Base-by-base conservation (phyloP, 192 early-diverging fungal species). In the Thamnidium elegans region DNA sequence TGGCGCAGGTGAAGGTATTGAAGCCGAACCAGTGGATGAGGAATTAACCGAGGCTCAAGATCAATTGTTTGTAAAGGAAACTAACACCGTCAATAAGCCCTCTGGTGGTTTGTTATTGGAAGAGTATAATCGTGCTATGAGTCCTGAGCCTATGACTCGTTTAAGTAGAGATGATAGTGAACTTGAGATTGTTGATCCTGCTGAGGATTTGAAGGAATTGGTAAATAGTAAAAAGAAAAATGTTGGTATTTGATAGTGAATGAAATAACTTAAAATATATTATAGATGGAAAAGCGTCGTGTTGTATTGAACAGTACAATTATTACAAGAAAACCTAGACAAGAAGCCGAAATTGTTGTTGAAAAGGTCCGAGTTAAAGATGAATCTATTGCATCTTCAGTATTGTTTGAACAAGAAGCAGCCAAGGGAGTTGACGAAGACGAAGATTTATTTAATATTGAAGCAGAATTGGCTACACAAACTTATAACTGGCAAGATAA, bases 401-500 rank as follows among this genome's bases (percentile, higher is more conserved):
- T 78, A n/a, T 66, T 91, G 56, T 89, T 83, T 63, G 84, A 87
- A 68, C 79, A 87, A 36, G 88, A 93, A 65, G 81, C 87, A 23
- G 82, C 89, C 34, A 84, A 86, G 46, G 88, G 86, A 62, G 78
- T 92, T 61, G 89, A 90, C 59, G 85, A 89, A 20, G 83, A 91
- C 73, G 92, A 94, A 68, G 86, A 86, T 3, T 74, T 87, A 10
- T 96, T 94, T 50, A 89, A 85, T 59, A 84, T 90, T 31, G 89
- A 90, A 67, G 89, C 87, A 4, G 73, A 82, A n/a, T 67, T 89
- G 55, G 72, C 84, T 36, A 66, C 78, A 65, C 70, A 77, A 76
- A 83, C 81, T 3, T 92, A 94, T 66, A 67, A 83, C 63, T 92
- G 92, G 91, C 87, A 92, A 75, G 94, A 96, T 76, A 95, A 97